phyloP scores from a whole-genome alignment of 2,329 filamentous ascomycete species.

The Xylariaceae sp. region DNA sequence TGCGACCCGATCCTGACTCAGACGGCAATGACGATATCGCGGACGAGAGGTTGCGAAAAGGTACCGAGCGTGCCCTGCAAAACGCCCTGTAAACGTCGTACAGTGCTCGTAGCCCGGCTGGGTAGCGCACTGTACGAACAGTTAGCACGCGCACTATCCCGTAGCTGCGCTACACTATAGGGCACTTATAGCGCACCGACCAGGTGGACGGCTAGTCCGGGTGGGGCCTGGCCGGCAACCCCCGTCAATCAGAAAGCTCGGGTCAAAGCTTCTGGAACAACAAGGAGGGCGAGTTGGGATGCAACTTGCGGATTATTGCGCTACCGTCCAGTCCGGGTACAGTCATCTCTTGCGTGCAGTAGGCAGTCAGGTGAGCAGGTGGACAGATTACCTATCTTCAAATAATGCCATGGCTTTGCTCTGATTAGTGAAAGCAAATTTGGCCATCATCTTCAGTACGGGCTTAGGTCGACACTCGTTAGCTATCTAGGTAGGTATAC shows the following conservation, averaged over 20 bases:
- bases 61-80: neutral
- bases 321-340: constrained; percentile 13
- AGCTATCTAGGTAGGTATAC: too few species aligned
- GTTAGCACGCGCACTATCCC: neutral
- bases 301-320: constrained; percentile 13
- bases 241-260: constrained; percentile 15
- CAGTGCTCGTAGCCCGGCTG: neutral
- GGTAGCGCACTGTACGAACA: neutral
- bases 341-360: neutral
- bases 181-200: constrained; percentile 2
- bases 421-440: neutral
- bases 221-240: constrained; percentile 3
- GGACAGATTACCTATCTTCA: neutral
- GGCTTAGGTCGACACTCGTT: too few species aligned
- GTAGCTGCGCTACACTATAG: neutral
- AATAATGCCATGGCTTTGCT: neutral
- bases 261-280: constrained; percentile 26
- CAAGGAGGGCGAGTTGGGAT: constrained; percentile 14
- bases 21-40: neutral
- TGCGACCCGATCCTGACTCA: neutral
- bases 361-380: neutral
- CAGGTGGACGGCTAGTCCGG: constrained; percentile 14
- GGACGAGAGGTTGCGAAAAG: neutral
- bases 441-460: neutral
- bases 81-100: neutral